phyloP scores from a whole-genome alignment of 805 yeast genomes.

The Kazachstania viticola region DNA sequence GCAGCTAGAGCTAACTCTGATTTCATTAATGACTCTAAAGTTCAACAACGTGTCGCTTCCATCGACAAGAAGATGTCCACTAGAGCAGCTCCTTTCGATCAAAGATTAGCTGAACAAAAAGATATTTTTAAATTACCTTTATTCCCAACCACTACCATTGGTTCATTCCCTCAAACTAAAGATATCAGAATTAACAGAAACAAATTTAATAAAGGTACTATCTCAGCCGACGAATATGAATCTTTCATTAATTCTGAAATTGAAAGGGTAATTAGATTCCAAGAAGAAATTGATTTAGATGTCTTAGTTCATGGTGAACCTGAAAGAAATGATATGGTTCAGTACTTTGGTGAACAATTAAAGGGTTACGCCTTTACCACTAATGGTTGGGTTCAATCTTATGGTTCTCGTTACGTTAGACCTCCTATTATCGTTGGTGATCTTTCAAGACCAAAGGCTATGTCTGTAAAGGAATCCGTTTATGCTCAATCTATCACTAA shows the following conservation, averaged over 20 bases:
- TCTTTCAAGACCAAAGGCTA: slow-evolving; percentile 94
- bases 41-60: slow-evolving; percentile 73
- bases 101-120: slow-evolving; percentile 82
- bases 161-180: slow-evolving; percentile 99
- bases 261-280: slow-evolving; percentile 92
- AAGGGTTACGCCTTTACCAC: slow-evolving; percentile 97
- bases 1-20: slow-evolving; percentile 76
- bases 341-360: slow-evolving; percentile 98
- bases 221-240: slow-evolving; percentile 91
- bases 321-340: slow-evolving; percentile 99
- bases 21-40: slow-evolving; percentile 85
- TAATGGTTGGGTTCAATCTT: slow-evolving; percentile 99
- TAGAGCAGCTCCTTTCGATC: slow-evolving; percentile 79
- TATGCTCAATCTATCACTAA: slow-evolving; percentile 94
- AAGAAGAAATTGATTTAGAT: slow-evolving; percentile 97
- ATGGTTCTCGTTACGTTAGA: slow-evolving; percentile 99
- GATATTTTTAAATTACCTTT: slow-evolving; percentile 82
- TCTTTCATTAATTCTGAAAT: slow-evolving; percentile 94
- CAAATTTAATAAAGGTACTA: slow-evolving; percentile 94
- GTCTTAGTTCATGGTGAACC: slow-evolving; percentile 99
- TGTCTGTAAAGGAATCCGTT: slow-evolving; percentile 98
- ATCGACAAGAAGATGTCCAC: slow-evolving; percentile 65
- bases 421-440: slow-evolving; percentile 99
- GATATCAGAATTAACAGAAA: slow-evolving; percentile 98
- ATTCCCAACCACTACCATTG: slow-evolving; percentile 99